Evolutionary conservation across 2,329 filamentous ascomycete genomes (phyloP).

Genomic region (Fusarium succisae): DNA sequence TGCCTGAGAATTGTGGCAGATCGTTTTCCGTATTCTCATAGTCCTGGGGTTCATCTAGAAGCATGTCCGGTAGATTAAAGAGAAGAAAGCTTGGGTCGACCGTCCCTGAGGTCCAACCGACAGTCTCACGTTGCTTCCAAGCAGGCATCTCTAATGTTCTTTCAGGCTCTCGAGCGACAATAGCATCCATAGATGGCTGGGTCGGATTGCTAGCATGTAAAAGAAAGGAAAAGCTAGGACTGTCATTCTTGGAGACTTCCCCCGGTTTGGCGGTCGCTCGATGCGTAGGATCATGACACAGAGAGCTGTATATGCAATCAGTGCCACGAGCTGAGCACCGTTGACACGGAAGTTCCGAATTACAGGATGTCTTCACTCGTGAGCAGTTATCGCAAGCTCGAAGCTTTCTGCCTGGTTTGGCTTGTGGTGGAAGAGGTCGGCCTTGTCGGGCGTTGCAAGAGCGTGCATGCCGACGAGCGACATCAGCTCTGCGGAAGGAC

Average conservation of each 20-base stretch:
- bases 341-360: neutral
- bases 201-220: slow-evolving; percentile 8
- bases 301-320: slow-evolving; percentile 12
- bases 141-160: neutral
- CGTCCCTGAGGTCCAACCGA: neutral
- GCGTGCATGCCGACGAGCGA: slow-evolving; percentile 16
- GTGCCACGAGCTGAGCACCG: slow-evolving; percentile 1
- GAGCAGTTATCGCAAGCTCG: slow-evolving; percentile 26
- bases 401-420: slow-evolving; percentile 23
- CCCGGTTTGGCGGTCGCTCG: no score
- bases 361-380: neutral
- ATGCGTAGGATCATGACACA: slow-evolving; percentile 13
- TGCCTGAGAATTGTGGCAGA: neutral
- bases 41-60: neutral
- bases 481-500: slow-evolving; percentile 19
- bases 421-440: slow-evolving; percentile 3
- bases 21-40: rapidly evolving
- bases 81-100: slow-evolving; percentile 17
- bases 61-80: slow-evolving; percentile 7
- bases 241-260: neutral
- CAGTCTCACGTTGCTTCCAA: neutral
- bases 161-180: slow-evolving; percentile 16
- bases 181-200: neutral
- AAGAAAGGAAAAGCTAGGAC: neutral
- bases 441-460: slow-evolving; percentile 11